These are phyloP conservation scores for Malassezia furfur DNA, from an alignment of 1,284 basidiomycete genomes.

Conservation along the genomic window DNA sequence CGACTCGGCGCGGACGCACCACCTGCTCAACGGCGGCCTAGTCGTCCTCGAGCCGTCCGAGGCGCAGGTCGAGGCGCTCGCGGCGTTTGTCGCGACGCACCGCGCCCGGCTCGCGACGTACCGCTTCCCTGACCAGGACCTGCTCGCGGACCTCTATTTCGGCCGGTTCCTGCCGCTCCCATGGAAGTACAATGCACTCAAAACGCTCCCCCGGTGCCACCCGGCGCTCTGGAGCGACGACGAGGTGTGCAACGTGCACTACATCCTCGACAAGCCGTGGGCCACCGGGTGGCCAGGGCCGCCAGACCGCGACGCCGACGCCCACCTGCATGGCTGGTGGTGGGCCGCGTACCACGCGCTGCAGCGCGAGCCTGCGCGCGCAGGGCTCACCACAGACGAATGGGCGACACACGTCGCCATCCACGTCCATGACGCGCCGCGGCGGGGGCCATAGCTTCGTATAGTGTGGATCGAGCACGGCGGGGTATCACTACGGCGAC, in stretches of 20 bases:
- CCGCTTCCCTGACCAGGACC: slow-evolving; percentile 84
- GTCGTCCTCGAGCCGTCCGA: slow-evolving; percentile 68
- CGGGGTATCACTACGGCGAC: slow-evolving; percentile 1
- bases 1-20: slow-evolving; percentile 61
- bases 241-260: slow-evolving; percentile 54
- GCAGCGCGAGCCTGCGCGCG: background rate
- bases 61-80: background rate
- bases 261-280: slow-evolving; percentile 44
- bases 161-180: slow-evolving; percentile 57
- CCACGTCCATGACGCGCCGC: slow-evolving; percentile 4
- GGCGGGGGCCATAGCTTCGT: background rate
- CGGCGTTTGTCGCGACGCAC: slow-evolving; percentile 55
- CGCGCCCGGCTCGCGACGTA: slow-evolving; percentile 59
- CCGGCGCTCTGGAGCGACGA: slow-evolving; percentile 64
- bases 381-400: slow-evolving; percentile 1
- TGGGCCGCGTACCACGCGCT: slow-evolving; percentile 24
- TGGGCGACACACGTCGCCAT: background rate
- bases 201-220: slow-evolving; percentile 65
- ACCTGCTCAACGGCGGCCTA: slow-evolving; percentile 75
- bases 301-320: slow-evolving; percentile 18
- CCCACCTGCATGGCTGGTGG: slow-evolving; percentile 33
- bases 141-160: slow-evolving; percentile 66
- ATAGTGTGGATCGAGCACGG: background rate
- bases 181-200: slow-evolving; percentile 78
- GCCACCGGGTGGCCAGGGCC: slow-evolving; percentile 17